Conservation (phyloP, 129 eudicot species). For the Cynara cardunculus region DNA sequence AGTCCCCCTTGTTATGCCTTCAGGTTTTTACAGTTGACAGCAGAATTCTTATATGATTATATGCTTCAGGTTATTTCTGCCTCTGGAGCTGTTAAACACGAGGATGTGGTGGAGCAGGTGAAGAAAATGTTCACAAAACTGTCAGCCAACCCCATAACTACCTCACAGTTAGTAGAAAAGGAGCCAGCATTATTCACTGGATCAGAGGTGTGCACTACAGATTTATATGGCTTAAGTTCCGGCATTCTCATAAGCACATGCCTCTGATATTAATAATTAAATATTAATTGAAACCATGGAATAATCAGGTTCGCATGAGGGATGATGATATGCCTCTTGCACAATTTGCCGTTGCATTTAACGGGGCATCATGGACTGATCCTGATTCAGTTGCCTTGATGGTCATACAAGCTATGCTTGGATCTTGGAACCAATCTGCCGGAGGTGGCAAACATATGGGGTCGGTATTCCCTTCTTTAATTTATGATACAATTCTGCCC, state of each 20-base stretch:
- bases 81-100: conserved; percentile 93
- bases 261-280: not conserved
- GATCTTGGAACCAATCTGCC: conserved; percentile 60
- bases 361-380: conserved; percentile 79
- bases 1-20: not conserved
- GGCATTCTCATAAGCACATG: not conserved
- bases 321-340: conserved; percentile 78
- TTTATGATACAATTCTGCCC: not conserved
- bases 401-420: conserved; percentile 81
- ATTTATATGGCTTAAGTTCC: not conserved
- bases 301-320: conserved; percentile 62
- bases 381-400: conserved; percentile 79
- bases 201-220: conserved; percentile 66
- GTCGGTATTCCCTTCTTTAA: conserved; percentile 27
- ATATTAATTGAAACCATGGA: not conserved
- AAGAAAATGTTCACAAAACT: conserved; percentile 63
- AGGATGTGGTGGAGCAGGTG: conserved; percentile 82
- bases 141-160: conserved; percentile 64
- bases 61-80: conserved; percentile 72
- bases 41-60: conserved; percentile 2
- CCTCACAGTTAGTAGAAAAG: conserved; percentile 65
- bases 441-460: conserved; percentile 83
- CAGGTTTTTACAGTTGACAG: not conserved
- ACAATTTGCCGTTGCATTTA: conserved; percentile 75
- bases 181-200: conserved; percentile 93